Conservation (phyloP, 108 stramenopile genomes). For the Mayamaea pseudoterrestris region DNA sequence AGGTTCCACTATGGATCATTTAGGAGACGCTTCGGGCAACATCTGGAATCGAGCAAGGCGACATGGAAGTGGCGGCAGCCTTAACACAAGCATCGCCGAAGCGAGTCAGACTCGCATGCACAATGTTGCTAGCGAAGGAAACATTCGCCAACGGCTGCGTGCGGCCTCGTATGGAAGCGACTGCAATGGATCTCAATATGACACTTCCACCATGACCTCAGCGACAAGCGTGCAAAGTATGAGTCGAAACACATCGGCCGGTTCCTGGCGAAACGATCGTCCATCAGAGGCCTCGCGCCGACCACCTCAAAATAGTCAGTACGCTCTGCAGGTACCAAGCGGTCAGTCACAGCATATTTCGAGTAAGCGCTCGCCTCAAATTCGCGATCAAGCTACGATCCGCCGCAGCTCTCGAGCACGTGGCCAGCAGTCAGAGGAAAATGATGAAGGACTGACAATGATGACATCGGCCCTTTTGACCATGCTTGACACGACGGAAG, state of each 20-base stretch:
- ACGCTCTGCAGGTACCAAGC: neutral
- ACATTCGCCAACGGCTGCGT: conserved; percentile 12
- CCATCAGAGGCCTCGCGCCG: too few relatives aligned
- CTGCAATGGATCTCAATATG: too few relatives aligned
- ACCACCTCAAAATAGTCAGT: neutral
- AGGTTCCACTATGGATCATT: conserved; percentile 15
- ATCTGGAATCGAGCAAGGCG: conserved; percentile 19
- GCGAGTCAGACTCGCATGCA: conserved; percentile 8
- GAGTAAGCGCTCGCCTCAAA: neutral
- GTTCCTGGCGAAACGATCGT: conserved; percentile 5
- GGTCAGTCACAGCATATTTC: neutral
- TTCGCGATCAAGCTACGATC: neutral
- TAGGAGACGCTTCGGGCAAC: conserved; percentile 4
- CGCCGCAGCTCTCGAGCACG: conserved; percentile 3
- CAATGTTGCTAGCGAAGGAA: conserved; percentile 8
- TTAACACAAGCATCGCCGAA: conserved; percentile 4
- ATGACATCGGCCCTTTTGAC: conserved; percentile 78
- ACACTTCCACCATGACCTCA: too few relatives aligned
- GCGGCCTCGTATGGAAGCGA: conserved; percentile 27
- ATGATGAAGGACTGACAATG: conserved; percentile 65
- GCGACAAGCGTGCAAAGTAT: too few relatives aligned
- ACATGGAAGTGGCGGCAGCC: conserved; percentile 7
- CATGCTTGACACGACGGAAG: conserved; percentile 70
- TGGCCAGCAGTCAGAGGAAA: conserved; percentile 5
- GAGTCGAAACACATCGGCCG: neutral